These are phyloP conservation scores for Ogataea thermomethanolica DNA, from an alignment of 805 yeast genomes.

Conservation along the genomic window DNA sequence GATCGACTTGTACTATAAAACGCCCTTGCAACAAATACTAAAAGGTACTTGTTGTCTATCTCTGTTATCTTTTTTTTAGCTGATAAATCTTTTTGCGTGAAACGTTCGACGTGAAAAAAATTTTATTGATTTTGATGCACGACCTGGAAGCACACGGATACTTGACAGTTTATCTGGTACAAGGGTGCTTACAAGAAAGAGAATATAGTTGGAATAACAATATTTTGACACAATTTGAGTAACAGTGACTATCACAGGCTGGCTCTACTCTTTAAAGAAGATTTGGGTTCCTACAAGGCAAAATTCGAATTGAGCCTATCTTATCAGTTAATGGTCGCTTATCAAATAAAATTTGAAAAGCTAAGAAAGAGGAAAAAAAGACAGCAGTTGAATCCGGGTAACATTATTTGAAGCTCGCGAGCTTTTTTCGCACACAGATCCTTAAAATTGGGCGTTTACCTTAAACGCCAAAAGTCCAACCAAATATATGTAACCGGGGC, in stretches of 20 bases:
- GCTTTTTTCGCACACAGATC: background rate
- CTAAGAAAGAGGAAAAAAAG: background rate
- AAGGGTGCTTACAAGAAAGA: no score
- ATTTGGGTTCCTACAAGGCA: no score
- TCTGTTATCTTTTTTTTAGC: slow-evolving; percentile 12
- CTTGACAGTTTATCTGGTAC: background rate
- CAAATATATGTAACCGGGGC: no score
- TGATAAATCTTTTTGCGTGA: slow-evolving; percentile 11
- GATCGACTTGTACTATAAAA: slow-evolving; percentile 3
- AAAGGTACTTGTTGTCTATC: slow-evolving; percentile 10
- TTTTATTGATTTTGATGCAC: slow-evolving; percentile 9
- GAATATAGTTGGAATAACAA: no score
- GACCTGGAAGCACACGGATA: slow-evolving; percentile 3
- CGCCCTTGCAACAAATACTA: slow-evolving; percentile 2
- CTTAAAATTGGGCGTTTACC: slow-evolving; percentile 3
- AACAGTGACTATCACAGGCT: no score
- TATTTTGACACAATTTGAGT: no score
- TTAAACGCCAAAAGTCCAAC: slow-evolving; percentile 1
- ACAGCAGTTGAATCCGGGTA: slow-evolving; percentile 6
- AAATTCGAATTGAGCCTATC: background rate
- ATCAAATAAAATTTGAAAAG: slow-evolving; percentile 2
- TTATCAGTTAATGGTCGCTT: slow-evolving; percentile 8
- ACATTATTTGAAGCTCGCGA: background rate
- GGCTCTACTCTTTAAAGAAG: no score
- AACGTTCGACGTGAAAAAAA: slow-evolving; percentile 12